phyloP scores from a whole-genome alignment of 2,329 filamentous ascomycete genomes.

The Chaetomiaceae sp. region DNA sequence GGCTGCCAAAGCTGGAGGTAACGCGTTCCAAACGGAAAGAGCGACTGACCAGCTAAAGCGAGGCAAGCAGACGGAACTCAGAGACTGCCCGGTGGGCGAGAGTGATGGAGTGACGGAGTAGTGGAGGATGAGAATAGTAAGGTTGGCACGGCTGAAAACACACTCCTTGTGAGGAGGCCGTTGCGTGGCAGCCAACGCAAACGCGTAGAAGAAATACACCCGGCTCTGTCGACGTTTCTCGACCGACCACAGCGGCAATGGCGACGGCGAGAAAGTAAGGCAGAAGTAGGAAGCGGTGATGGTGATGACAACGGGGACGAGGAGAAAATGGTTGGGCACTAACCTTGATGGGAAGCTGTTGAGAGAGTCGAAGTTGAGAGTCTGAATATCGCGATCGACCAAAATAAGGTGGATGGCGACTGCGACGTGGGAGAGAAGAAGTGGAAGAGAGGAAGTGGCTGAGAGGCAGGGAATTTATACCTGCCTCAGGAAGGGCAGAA shows the following conservation, averaged over 20 bases:
- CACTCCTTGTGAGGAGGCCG: no score
- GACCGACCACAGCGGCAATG: background rate
- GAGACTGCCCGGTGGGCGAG: no score
- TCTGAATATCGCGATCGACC: background rate
- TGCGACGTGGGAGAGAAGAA: background rate
- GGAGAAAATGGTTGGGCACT: background rate
- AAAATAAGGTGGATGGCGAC: background rate
- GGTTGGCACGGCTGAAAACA: no score
- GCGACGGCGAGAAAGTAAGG: background rate
- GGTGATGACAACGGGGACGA: background rate
- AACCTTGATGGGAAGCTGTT: background rate
- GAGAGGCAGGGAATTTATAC: slow-evolving; percentile 1
- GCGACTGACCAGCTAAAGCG: background rate
- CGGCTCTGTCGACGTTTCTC: background rate
- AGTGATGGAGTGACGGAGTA: no score
- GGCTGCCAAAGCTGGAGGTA: no score
- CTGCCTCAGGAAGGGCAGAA: background rate
- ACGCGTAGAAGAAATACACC: background rate
- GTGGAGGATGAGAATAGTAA: no score
- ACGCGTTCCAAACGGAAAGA: background rate
- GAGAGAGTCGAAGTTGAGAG: background rate
- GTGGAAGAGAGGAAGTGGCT: background rate
- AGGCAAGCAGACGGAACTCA: no score
- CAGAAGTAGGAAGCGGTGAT: background rate
- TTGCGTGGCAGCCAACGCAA: no score